A percentile compares a stretch with the other conserved stretches of the same genome.
Evolutionary conservation across 805 yeast genomes (phyloP).

Genomic region (Cyberlindnera bimundalis): DNA sequence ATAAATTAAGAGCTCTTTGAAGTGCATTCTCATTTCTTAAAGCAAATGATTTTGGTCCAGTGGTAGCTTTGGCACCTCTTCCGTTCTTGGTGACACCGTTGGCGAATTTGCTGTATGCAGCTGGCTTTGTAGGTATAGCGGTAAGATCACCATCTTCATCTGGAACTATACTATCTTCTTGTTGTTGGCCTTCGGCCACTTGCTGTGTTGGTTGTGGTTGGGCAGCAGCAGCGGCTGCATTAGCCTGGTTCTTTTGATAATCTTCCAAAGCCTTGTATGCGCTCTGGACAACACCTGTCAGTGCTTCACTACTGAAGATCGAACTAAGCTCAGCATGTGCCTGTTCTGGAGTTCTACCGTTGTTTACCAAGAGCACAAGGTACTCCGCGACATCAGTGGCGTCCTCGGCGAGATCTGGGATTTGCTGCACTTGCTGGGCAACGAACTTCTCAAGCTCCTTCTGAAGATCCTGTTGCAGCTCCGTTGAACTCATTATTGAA

Average conservation of each 20-base stretch:
- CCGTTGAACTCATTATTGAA: conserved; percentile 8
- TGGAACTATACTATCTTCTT: conserved; percentile 6
- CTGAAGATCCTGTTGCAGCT: conserved; percentile 30
- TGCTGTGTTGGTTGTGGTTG: conserved; percentile 11
- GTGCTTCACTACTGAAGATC: conserved; percentile 59
- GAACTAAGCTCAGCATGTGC: conserved; percentile 58
- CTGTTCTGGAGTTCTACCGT: conserved; percentile 58
- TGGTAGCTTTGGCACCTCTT: conserved; percentile 12
- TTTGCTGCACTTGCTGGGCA: conserved; percentile 36
- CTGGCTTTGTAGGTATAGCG: conserved; percentile 20
- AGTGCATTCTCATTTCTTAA: conserved; percentile 31
- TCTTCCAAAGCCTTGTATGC: conserved; percentile 54
- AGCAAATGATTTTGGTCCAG: conserved; percentile 23
- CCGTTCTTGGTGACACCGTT: conserved; percentile 12
- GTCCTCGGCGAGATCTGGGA: conserved; percentile 46
- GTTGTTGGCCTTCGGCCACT: conserved; percentile 4
- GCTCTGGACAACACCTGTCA: conserved; percentile 50
- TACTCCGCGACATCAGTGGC: conserved; percentile 68
- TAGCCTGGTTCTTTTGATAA: conserved; percentile 21
- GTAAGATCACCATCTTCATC: background rate
- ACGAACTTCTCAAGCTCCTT: conserved; percentile 42
- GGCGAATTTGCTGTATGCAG: conserved; percentile 10
- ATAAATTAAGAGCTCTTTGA: conserved; percentile 37
- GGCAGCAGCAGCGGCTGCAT: conserved; percentile 16
- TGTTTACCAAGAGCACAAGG: conserved; percentile 65